These are phyloP conservation scores for Phytophthora pini DNA, from an alignment of 352 stramenopile species.

Conservation along the genomic window DNA sequence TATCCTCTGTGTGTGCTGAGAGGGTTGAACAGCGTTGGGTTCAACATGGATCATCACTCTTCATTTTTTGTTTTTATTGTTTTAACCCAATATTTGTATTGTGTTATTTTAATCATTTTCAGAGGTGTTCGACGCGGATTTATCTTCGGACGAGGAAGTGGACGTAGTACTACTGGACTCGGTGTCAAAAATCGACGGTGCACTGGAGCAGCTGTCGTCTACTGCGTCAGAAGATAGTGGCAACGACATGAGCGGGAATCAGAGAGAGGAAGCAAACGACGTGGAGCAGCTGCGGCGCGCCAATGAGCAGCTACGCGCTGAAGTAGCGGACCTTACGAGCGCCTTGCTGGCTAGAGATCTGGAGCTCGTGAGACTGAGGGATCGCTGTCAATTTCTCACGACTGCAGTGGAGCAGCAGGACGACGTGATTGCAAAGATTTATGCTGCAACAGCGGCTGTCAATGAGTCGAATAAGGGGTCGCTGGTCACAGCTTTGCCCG, in stretches of 20 bases:
- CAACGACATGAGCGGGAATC: constrained; percentile 12
- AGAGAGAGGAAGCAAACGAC: constrained; percentile 19
- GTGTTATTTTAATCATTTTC: not conserved
- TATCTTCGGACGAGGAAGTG: constrained; percentile 26
- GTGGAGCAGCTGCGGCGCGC: constrained; percentile 37
- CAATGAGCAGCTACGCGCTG: constrained; percentile 58
- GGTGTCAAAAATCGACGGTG: constrained; percentile 31
- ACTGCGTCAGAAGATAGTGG: constrained; percentile 22
- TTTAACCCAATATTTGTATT: not conserved
- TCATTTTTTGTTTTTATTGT: not conserved
- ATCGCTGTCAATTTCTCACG: constrained; percentile 69
- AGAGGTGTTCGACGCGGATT: no score
- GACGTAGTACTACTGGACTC: constrained; percentile 38
- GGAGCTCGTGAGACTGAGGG: constrained; percentile 68
- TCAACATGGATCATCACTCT: constrained; percentile 6
- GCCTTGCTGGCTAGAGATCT: constrained; percentile 77
- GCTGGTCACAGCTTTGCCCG: constrained; percentile 8
- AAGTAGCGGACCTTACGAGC: constrained; percentile 72
- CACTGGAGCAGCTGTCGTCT: constrained; percentile 24
- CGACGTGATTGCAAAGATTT: constrained; percentile 83
- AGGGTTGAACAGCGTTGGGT: not conserved
- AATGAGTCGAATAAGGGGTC: constrained; percentile 9
- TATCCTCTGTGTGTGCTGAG: not conserved
- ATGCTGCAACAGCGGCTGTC: constrained; percentile 39
- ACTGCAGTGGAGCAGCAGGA: constrained; percentile 79